A percentile compares a stretch with the other conserved stretches of the same genome.
Conservation (phyloP, 2,329 filamentous ascomycete genomes). For the Penicillium sp. region DNA sequence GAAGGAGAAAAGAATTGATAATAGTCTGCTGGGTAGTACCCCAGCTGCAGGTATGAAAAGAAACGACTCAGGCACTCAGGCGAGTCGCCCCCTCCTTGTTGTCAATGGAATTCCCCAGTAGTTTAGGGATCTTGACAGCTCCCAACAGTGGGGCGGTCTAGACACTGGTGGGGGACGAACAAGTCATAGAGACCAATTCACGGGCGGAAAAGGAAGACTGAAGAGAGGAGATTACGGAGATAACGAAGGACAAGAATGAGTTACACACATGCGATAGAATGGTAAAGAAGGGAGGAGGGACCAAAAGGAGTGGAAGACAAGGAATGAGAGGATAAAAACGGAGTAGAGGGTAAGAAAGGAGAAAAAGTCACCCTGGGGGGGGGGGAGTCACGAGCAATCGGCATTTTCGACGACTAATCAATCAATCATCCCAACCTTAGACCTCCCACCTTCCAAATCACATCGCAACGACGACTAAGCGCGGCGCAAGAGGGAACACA, state of each 20-base stretch:
- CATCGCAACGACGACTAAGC: neutral
- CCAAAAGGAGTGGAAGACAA: constrained; percentile 13
- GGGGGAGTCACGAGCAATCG: constrained; percentile 3
- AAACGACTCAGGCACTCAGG: constrained; percentile 11
- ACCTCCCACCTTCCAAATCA: no score
- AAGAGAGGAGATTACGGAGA: constrained; percentile 3
- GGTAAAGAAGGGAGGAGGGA: constrained; percentile 13
- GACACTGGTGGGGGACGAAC: constrained; percentile 10
- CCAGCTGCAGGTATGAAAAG: constrained; percentile 18
- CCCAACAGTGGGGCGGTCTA: constrained; percentile 21
- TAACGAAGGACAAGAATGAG: constrained; percentile 3
- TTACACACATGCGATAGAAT: constrained; percentile 1
- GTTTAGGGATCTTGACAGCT: constrained; percentile 3
- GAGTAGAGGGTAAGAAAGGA: neutral
- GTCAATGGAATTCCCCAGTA: neutral
- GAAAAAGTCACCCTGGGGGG: no score
- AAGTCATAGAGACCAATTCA: neutral
- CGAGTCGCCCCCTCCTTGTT: constrained; percentile 11
- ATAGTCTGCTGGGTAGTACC: constrained; percentile 11
- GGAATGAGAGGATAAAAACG: neutral
- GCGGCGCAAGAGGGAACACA: neutral
- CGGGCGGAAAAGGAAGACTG: neutral
- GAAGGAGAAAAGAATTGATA: constrained; percentile 8
- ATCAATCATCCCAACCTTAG: neutral
- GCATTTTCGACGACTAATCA: neutral